Evolutionary conservation across 169 alveolate species (phyloP).

Genomic region (Eimeria acervulina): DNA sequence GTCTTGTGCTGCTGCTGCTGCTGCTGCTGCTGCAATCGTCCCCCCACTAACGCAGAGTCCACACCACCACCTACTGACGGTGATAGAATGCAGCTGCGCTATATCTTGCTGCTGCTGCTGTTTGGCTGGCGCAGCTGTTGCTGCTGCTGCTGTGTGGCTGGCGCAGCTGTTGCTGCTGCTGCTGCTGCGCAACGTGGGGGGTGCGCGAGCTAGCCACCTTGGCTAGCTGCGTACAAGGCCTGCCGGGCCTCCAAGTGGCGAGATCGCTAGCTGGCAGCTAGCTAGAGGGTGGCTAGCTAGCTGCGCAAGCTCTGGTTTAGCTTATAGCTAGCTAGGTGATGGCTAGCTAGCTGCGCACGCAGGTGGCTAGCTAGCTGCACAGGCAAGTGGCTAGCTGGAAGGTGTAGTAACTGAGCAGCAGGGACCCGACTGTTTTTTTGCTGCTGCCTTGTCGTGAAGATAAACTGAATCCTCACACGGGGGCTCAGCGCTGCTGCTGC

Average conservation of each 20-base stretch:
- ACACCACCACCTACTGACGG: too few species aligned
- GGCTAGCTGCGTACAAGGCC: neutral
- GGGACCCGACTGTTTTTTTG: neutral
- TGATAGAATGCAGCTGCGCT: neutral
- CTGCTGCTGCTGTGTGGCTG: slow-evolving; percentile 13
- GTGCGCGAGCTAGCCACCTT: neutral
- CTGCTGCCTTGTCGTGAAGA: neutral
- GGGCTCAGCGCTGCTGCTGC: neutral
- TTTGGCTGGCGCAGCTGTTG: neutral
- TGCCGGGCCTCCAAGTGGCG: too few species aligned
- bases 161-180: slow-evolving; percentile 16
- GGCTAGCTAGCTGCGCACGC: too few species aligned
- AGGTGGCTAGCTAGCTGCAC: too few species aligned
- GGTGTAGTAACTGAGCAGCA: neutral
- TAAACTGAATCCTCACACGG: neutral
- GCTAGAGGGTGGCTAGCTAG: neutral
- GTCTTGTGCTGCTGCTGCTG: neutral
- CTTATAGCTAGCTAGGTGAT: too few species aligned
- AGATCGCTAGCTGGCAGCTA: neutral
- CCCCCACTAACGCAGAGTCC: neutral
- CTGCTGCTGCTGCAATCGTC: neutral
- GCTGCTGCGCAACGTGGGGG: neutral
- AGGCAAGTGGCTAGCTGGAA: neutral
- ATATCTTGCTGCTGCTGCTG: too few species aligned
- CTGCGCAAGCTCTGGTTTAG: too few species aligned